A percentile compares a stretch with the other conserved stretches of the same genome.
phyloP scores from a whole-genome alignment of 2,329 filamentous ascomycete species.

The Exserohilum rostratum region DNA sequence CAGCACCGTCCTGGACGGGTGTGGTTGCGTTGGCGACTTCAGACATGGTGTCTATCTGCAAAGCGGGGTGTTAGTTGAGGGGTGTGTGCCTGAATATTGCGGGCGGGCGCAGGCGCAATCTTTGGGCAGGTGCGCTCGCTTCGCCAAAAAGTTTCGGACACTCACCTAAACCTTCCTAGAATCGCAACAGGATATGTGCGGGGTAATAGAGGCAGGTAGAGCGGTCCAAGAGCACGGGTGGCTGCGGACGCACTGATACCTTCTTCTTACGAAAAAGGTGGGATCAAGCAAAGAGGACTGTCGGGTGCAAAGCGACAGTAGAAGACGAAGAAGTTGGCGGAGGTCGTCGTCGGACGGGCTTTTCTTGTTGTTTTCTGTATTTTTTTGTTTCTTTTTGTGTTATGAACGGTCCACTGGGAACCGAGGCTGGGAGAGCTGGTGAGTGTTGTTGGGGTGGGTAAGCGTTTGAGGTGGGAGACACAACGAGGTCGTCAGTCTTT shows the following conservation, averaged over 20 bases:
- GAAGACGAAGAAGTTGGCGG: conserved; percentile 32
- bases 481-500: conserved; percentile 25
- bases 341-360: conserved; percentile 34
- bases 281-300: conserved; percentile 27
- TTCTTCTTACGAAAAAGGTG: conserved; percentile 26
- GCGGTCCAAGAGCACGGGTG: conserved; percentile 26
- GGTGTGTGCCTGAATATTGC: conserved; percentile 23
- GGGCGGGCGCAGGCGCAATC: conserved; percentile 36
- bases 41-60: conserved; percentile 46
- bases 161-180: conserved; percentile 36
- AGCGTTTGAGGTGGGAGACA: conserved; percentile 29
- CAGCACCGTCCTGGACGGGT: conserved; percentile 72
- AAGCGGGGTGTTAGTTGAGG: conserved; percentile 27
- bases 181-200: conserved; percentile 29
- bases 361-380: conserved; percentile 48
- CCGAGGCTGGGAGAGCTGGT: conserved; percentile 35
- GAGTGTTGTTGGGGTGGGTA: conserved; percentile 31
- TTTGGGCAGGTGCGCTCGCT: conserved; percentile 42
- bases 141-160: conserved; percentile 33
- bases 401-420: conserved; percentile 44
- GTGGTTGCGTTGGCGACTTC: conserved; percentile 56
- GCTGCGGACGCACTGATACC: conserved; percentile 28
- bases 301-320: conserved; percentile 39
- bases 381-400: conserved; percentile 50
- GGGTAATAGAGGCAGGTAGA: conserved; percentile 22